These are phyloP conservation scores for Talaromyces sp. DNA, from an alignment of 2,329 filamentous ascomycete genomes.

Conservation along the genomic window DNA sequence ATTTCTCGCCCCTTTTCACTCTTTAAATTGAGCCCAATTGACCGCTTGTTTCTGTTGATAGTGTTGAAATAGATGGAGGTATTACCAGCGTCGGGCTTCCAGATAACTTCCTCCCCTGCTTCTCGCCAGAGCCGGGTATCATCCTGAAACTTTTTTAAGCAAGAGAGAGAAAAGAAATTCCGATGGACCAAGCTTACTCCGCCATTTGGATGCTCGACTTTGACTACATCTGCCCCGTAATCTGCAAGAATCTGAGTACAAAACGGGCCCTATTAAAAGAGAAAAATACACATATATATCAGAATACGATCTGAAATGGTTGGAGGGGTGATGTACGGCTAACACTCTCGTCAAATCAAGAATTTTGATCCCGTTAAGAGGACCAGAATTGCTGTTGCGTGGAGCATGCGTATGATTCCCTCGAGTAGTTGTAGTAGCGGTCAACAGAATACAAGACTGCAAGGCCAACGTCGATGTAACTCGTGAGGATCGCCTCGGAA, in stretches of 20 bases:
- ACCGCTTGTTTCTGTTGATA: constrained; percentile 43
- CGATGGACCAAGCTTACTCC: background rate
- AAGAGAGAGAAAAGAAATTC: background rate
- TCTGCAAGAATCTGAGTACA: constrained; percentile 10
- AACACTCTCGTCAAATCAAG: constrained; percentile 5
- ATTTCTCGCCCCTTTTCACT: constrained; percentile 23
- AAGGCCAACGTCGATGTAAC: background rate
- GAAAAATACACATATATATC: background rate
- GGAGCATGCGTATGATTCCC: background rate
- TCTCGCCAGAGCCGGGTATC: constrained; percentile 12
- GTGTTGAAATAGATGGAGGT: constrained; percentile 41
- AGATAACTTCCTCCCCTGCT: background rate
- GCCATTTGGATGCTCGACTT: constrained; percentile 12
- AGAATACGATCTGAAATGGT: background rate
- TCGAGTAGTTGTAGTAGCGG: background rate
- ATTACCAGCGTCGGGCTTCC: background rate
- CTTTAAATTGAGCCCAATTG: constrained; percentile 31
- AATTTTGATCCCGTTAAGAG: background rate
- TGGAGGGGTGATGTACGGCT: background rate
- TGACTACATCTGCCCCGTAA: constrained; percentile 40
- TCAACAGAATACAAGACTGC: background rate
- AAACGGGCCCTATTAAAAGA: background rate
- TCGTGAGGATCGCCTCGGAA: background rate
- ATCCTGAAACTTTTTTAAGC: background rate
- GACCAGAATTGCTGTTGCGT: background rate